phyloP scores from a whole-genome alignment of 2,329 filamentous ascomycete species.

The Monosporascus ibericus region DNA sequence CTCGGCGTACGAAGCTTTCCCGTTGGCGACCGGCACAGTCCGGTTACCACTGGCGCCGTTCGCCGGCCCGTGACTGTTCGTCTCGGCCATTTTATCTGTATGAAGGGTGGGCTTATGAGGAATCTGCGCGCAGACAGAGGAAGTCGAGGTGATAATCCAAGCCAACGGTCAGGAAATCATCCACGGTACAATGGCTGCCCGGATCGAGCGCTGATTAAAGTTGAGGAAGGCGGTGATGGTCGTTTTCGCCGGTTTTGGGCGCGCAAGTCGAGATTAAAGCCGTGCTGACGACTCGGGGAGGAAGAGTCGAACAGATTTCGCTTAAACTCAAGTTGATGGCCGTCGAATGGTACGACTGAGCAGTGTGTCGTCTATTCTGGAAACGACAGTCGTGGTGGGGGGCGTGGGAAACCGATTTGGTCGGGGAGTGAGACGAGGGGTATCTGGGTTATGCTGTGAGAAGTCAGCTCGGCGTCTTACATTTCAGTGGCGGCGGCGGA shows the following conservation, averaged over 20 bases:
- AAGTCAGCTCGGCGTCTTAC: background rate
- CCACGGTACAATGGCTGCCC: too few species aligned
- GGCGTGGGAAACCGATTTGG: background rate
- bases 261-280: background rate
- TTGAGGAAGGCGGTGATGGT: too few species aligned
- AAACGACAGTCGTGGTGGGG: background rate
- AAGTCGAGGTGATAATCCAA: too few species aligned
- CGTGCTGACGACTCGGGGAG: background rate
- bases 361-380: too few species aligned
- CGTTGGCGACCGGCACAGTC: constrained; percentile 48
- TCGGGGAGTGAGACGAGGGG: background rate
- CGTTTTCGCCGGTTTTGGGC: background rate
- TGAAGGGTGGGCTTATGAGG: background rate
- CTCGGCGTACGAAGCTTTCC: constrained; percentile 64
- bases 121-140: too few species aligned
- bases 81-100: constrained; percentile 14
- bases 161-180: too few species aligned
- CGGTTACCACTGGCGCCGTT: constrained; percentile 38
- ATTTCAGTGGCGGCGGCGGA: background rate
- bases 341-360: too few species aligned
- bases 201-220: too few species aligned
- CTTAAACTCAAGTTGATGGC: too few species aligned
- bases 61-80: constrained; percentile 26
- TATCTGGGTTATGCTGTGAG: background rate
- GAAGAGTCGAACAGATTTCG: background rate